These are phyloP conservation scores for Tuctoria greenei DNA, from an alignment of 176 grass and related monocot genomes.

Conservation along the genomic window DNA sequence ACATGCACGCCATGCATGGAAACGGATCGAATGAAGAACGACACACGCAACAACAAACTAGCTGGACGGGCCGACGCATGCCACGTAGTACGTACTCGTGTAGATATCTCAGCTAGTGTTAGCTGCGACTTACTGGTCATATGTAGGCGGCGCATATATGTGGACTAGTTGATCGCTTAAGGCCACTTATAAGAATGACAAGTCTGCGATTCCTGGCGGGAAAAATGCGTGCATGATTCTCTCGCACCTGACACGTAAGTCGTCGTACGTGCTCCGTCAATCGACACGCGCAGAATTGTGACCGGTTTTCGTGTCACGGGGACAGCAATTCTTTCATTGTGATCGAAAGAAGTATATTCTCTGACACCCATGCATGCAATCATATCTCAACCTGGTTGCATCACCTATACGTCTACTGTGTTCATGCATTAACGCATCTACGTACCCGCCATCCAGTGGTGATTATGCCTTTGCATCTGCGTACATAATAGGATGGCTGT, in stretches of 20 bases:
- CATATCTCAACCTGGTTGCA: background rate
- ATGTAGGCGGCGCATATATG: background rate
- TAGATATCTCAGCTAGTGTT: too few relatives aligned
- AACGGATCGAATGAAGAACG: background rate
- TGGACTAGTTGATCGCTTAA: conserved; percentile 25
- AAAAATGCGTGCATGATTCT: background rate
- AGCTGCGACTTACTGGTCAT: background rate
- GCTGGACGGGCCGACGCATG: background rate
- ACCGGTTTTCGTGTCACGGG: conserved; percentile 14
- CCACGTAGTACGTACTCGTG: background rate
- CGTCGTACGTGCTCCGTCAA: background rate
- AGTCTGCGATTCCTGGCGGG: background rate
- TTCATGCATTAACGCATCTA: background rate
- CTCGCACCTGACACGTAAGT: background rate
- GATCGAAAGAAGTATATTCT: conserved; percentile 38
- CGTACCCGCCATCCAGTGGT: background rate
- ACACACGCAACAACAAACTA: background rate
- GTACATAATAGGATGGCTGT: background rate
- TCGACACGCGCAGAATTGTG: background rate
- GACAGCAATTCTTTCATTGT: too few relatives aligned
- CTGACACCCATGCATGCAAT: background rate
- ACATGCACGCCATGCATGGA: background rate
- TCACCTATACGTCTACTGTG: background rate
- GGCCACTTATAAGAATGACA: conserved; percentile 30
- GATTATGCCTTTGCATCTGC: too few relatives aligned